These are phyloP conservation scores for Adansonia digitata DNA, from an alignment of 345 rosid species.

Conservation along the genomic window DNA sequence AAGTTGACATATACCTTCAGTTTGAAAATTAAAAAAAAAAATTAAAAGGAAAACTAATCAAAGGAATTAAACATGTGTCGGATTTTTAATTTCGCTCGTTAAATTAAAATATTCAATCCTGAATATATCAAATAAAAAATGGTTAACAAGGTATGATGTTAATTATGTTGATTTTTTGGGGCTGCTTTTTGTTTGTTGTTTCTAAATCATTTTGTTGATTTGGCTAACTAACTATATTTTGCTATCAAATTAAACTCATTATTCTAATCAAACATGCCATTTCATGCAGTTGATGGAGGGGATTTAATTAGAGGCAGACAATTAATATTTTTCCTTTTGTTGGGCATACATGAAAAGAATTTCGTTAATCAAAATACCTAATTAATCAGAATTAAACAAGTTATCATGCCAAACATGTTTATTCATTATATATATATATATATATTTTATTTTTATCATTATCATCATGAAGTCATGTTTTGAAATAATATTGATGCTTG, in stretches of 20 bases:
- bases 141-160: too few relatives aligned
- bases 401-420: conserved; percentile 8
- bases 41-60: too few relatives aligned
- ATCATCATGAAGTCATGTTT: not conserved
- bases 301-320: not conserved
- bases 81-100: too few relatives aligned
- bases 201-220: not conserved
- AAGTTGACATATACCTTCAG: too few relatives aligned
- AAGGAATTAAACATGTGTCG: too few relatives aligned
- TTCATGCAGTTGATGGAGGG: not conserved
- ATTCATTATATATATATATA: not conserved
- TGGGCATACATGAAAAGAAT: not conserved
- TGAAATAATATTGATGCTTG: not conserved
- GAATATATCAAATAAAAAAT: too few relatives aligned
- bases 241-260: too few relatives aligned
- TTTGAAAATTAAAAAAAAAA: too few relatives aligned
- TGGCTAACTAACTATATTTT: too few relatives aligned
- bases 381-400: not conserved
- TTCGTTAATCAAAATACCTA: not conserved
- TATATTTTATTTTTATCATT: not conserved
- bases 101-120: too few relatives aligned
- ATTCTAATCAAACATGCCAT: not conserved
- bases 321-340: not conserved
- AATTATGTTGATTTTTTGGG: too few relatives aligned
- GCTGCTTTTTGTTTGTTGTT: too few relatives aligned